Base-by-base conservation (phyloP, 768 basidiomycete species). In the Agrocybe praecox region DNA sequence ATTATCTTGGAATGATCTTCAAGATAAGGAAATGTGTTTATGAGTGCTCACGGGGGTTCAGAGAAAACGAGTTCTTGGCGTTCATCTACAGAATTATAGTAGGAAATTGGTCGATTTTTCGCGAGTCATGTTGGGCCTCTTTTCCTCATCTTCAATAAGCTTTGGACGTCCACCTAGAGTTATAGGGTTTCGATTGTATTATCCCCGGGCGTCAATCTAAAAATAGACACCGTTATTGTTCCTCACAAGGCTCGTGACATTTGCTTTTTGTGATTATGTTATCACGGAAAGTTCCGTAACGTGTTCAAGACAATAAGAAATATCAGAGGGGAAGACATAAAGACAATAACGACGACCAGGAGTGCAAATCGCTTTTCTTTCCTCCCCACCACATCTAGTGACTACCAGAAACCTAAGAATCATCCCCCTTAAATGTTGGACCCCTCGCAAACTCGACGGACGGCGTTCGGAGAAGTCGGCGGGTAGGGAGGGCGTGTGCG, bases 251-350 rank as follows among this genome's bases (percentile, higher is more conserved):
- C 58, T 46, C 52, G 49, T 62, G 61, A 34, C 52, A 57, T 57
- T 69, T n/a, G n/a, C 33, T 59, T 18, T 24, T 26, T 22, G 26
- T 40, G 48, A 42, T 62, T 70, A 74, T 54, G 59, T 71, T 59
- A 67, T 46, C 48, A 21, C 10, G 29, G 47, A 19, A 57, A 42
- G 22, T 9, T 22, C 55, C 50, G 36, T 17, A 46, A 56, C 34
- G 29, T 14, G 32, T n/a, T 45, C 59, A 65, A 66, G 65, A 72
- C 69, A 72, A 70, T 72, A 68, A 64, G 66, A 66, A 67, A 63
- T n/a, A 64, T 61, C 62, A 43, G 52, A 46, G 56, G 57, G 57
- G 47, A 42, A 23, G 51, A 49, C 53, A 56, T 63, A 62, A 64
- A 65, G 64, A 71, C 59, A 63, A 59, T 57, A 55, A 52, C 47